A percentile compares a stretch with the other conserved stretches of the same genome.
Conservation (phyloP, 306 rosid species). For the Cercis canadensis region DNA sequence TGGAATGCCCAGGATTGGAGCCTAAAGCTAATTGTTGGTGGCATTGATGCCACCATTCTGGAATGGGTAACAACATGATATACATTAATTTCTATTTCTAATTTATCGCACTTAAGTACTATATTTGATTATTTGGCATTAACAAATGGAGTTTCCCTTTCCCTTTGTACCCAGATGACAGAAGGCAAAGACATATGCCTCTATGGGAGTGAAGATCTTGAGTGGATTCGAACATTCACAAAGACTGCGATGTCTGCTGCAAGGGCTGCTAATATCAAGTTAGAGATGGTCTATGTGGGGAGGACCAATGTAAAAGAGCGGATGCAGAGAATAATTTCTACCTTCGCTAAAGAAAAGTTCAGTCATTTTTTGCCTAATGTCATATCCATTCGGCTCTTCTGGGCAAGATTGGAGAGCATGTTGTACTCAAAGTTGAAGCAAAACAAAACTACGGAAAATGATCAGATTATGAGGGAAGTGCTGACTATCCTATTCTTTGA, state of each 20-base stretch:
- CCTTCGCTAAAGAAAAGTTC: background rate
- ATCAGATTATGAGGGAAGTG: constrained; percentile 20
- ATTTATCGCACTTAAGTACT: too few species aligned
- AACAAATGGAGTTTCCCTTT: background rate
- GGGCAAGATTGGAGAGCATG: constrained; percentile 41
- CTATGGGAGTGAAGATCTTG: constrained; percentile 34
- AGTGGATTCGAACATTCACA: constrained; percentile 40
- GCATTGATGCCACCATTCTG: constrained; percentile 25
- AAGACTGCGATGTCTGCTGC: background rate
- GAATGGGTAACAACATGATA: constrained; percentile 17
- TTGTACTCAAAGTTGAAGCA: constrained; percentile 24
- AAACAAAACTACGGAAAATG: constrained; percentile 16
- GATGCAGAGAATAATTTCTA: constrained; percentile 14
- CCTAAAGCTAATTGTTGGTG: constrained; percentile 22
- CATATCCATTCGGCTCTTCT: constrained; percentile 28
- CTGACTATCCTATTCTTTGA: constrained; percentile 32
- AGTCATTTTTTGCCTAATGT: constrained; percentile 22
- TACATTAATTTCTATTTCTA: too few species aligned
- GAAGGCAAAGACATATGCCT: constrained; percentile 31
- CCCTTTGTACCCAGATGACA: constrained; percentile 10
- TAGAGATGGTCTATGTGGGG: constrained; percentile 38
- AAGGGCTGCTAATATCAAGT: background rate
- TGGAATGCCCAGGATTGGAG: constrained; percentile 32
- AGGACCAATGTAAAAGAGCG: constrained; percentile 33
- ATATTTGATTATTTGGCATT: too few species aligned